Evolutionary conservation across 352 stramenopile genomes (phyloP), one percentile per base, ranked within the genome.

Genomic region (Phytophthora kernoviae): DNA sequence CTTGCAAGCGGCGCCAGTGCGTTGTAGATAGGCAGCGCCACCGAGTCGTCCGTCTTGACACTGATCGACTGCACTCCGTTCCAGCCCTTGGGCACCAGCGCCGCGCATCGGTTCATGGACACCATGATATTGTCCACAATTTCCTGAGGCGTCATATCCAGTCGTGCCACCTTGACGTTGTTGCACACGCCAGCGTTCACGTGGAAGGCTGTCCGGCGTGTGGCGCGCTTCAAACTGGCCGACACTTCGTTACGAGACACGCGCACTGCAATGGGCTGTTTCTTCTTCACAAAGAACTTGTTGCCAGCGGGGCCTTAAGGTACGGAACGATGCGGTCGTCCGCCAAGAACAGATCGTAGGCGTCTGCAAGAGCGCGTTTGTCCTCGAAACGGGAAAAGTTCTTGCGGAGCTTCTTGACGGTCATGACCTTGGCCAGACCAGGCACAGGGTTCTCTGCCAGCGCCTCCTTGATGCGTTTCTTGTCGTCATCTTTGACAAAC

Each of bases 11-110:
- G 47, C 12, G 82, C 65, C 24, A 92, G 70, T 18, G 81, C 64
- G 54, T 96, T 97, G 67, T 97, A 98, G 40, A 98, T 80, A 22
- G 92, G 94, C 44, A 98, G 67, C n/a, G 88, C 73, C 9, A 96
- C 73, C 58, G 87, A 97, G 30, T 93, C 73, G 22, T 67, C 76
- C 8, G 90, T 96, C 78, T 97, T 98, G 61, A 98, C 71, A 51
- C 67, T 87, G 77, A 98, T 96, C 27, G 88, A 93, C 72, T 96
- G 87, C 46, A 98, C 84, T 71, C 96, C 96, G 43, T 84, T 78
- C 94, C 94, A 98, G 41, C 85, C 81, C 44, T 94, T 92, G 33
- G 87, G 81, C 22, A 98, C 84, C 52, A 96, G 88, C 5, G 63
- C 70, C 15, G 81, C 75, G 51, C 81, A 86, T 40, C 79, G 80